Conservation (phyloP, 768 basidiomycete species). For the Boletales sp. region DNA sequence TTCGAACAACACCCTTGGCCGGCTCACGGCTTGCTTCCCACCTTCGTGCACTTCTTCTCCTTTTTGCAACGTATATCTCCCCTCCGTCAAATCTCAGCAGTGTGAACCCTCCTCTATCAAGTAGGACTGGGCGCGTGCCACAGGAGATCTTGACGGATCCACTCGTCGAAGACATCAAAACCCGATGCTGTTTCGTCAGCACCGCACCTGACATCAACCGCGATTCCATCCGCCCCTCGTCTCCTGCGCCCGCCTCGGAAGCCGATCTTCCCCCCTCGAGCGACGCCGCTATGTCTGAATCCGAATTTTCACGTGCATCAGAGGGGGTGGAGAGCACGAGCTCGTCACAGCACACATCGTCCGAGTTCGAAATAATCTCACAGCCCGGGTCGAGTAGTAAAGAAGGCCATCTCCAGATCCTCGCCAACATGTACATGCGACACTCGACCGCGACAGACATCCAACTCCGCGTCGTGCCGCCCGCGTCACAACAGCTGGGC, state of each 20-base stretch:
- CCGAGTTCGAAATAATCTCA: conserved; percentile 54
- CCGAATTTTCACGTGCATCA: conserved; percentile 56
- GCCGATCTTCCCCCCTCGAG: conserved; percentile 43
- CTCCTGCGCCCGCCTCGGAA: conserved; percentile 32
- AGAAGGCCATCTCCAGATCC: conserved; percentile 46
- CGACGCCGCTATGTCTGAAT: conserved; percentile 63
- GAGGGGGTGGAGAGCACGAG: conserved; percentile 45
- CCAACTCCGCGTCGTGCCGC: conserved; percentile 64
- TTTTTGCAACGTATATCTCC: conserved; percentile 83
- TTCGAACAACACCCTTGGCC: conserved; percentile 84
- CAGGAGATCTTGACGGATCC: conserved; percentile 74
- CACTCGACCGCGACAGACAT: conserved; percentile 78
- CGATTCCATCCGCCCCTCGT: conserved; percentile 31
- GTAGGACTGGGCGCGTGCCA: conserved; percentile 66
- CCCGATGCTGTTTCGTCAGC: conserved; percentile 86
- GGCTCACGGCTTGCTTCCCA: conserved; percentile 80
- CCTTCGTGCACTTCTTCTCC: conserved; percentile 73
- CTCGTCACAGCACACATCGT: conserved; percentile 48
- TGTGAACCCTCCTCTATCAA: conserved; percentile 58
- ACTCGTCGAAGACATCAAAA: conserved; percentile 88
- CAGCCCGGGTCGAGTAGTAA: conserved; percentile 24
- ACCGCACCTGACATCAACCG: conserved; percentile 43
- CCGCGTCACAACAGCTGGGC: conserved; percentile 60
- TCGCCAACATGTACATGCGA: conserved; percentile 67
- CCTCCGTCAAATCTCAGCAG: conserved; percentile 70